phyloP scores from a whole-genome alignment of 257 asterid species.

The Lavandula angustifolia region DNA sequence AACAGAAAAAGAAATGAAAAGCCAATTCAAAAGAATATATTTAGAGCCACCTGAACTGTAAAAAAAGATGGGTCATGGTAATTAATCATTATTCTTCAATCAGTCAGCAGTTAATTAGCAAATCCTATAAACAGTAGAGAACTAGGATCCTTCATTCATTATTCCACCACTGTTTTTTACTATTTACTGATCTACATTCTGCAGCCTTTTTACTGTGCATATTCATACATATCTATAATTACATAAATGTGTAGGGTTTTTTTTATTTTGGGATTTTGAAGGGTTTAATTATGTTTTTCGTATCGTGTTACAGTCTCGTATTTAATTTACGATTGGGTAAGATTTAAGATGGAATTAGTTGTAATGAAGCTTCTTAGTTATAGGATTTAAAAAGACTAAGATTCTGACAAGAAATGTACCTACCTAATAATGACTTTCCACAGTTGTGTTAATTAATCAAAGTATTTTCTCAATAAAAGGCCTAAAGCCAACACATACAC shows the following conservation, averaged over 20 bases:
- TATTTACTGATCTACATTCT: conserved; percentile 22
- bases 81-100: conserved; percentile 45
- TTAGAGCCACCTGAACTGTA: conserved; percentile 33
- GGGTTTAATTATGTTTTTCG: too few species aligned
- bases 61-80: conserved; percentile 38
- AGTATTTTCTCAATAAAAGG: conserved; percentile 35
- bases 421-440: conserved; percentile 13
- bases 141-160: conserved; percentile 33
- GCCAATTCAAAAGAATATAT: conserved; percentile 42
- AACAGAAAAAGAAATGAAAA: conserved; percentile 39
- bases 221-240: too few species aligned
- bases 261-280: too few species aligned
- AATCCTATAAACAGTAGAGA: conserved; percentile 45
- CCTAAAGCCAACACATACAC: conserved; percentile 24
- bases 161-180: conserved; percentile 35
- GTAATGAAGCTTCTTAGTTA: background rate
- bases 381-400: too few species aligned
- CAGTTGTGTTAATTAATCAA: conserved; percentile 25
- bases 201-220: conserved; percentile 23
- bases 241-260: too few species aligned
- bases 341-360: too few species aligned
- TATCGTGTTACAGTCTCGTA: too few species aligned
- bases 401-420: conserved; percentile 5
- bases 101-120: conserved; percentile 38
- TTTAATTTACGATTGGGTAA: too few species aligned